phyloP scores from a whole-genome alignment of 805 yeast genomes.

The Metschnikowia bowlesiae region DNA sequence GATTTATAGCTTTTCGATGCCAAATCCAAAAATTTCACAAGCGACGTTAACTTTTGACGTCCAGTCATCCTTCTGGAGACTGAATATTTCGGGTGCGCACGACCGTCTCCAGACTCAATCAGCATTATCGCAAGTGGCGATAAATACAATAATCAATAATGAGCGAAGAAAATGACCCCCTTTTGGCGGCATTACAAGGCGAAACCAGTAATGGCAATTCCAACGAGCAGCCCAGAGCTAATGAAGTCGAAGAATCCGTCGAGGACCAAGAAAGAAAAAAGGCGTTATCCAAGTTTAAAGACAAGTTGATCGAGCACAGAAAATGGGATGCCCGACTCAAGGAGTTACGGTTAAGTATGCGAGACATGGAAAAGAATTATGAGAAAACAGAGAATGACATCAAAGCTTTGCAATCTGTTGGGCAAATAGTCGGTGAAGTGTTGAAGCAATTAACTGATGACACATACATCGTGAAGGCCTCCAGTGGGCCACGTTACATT shows the following conservation, averaged over 20 bases:
- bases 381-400: slow-evolving; percentile 96
- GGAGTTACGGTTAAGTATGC: slow-evolving; percentile 74
- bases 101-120: slow-evolving; percentile 4
- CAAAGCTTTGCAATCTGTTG: slow-evolving; percentile 94
- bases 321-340: slow-evolving; percentile 91
- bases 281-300: slow-evolving; percentile 75
- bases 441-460: slow-evolving; percentile 93
- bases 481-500: slow-evolving; percentile 95
- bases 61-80: background rate
- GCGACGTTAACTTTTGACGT: background rate
- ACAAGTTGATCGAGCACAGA: slow-evolving; percentile 85
- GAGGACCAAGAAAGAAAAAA: slow-evolving; percentile 69
- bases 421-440: slow-evolving; percentile 96
- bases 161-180: slow-evolving; percentile 68
- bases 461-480: slow-evolving; percentile 91
- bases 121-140: slow-evolving; percentile 11
- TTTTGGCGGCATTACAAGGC: slow-evolving; percentile 57
- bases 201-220: slow-evolving; percentile 24
- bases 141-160: slow-evolving; percentile 31
- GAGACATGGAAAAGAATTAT: slow-evolving; percentile 76
- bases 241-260: slow-evolving; percentile 20
- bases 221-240: slow-evolving; percentile 18
- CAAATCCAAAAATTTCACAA: background rate
- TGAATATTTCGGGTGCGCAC: background rate
- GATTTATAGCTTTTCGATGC: too few species aligned